phyloP scores from a whole-genome alignment of 1,139 yeast genomes.

The Taphrina flavorubra region DNA sequence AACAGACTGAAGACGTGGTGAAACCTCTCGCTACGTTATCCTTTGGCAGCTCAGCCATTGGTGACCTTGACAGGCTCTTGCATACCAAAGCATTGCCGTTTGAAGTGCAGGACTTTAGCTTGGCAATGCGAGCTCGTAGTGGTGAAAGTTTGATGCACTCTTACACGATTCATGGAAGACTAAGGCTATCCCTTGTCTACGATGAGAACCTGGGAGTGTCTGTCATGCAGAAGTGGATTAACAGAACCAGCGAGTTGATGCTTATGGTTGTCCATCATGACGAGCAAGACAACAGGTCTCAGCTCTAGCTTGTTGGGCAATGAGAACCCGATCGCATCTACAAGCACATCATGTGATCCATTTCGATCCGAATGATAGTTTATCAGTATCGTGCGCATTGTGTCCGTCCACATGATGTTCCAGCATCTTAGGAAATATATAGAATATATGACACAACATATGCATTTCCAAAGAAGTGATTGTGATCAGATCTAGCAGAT shows the following conservation, averaged over 20 bases:
- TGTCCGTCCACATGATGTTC: background rate
- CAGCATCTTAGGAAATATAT: too few relatives aligned
- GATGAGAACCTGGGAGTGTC: slow-evolving; percentile 26
- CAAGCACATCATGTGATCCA: background rate
- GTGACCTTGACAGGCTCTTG: slow-evolving; percentile 13
- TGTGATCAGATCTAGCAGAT: too few relatives aligned
- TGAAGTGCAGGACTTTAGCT: slow-evolving; percentile 14
- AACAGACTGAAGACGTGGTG: background rate
- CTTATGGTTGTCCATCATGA: slow-evolving; percentile 5
- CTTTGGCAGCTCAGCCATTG: slow-evolving; percentile 35
- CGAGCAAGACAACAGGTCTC: background rate
- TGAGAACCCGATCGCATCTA: background rate
- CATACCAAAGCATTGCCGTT: background rate
- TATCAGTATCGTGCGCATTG: background rate
- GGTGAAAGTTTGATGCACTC: slow-evolving; percentile 39
- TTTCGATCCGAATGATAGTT: too few relatives aligned
- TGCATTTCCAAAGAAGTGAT: too few relatives aligned
- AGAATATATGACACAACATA: too few relatives aligned
- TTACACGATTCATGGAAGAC: slow-evolving; percentile 11
- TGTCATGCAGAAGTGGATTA: slow-evolving; percentile 19
- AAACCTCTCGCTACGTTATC: slow-evolving; percentile 13
- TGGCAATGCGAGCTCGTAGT: slow-evolving; percentile 31
- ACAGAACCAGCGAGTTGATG: slow-evolving; percentile 25
- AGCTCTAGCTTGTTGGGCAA: background rate
- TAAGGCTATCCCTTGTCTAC: slow-evolving; percentile 26